These are phyloP conservation scores for Ophiostoma pallidulum DNA, from an alignment of 2,329 filamentous ascomycete species.

Conservation along the genomic window DNA sequence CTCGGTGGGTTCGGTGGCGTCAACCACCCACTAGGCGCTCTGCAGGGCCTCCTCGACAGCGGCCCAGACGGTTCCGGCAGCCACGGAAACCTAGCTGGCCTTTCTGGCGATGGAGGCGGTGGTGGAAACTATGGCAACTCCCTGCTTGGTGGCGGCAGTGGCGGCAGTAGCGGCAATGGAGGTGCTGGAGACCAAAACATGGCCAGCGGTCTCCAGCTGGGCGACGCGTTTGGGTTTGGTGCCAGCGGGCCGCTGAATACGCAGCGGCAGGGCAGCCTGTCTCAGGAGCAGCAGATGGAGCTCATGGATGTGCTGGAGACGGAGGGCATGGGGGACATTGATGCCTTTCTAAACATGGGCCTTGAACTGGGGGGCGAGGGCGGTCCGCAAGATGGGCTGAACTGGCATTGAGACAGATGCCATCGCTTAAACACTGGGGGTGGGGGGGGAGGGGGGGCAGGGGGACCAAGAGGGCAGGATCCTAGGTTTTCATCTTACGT, in stretches of 20 bases:
- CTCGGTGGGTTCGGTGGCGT: constrained; percentile 14
- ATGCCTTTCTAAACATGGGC: constrained; percentile 45
- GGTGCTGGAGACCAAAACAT: too few relatives aligned
- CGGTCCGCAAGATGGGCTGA: neutral
- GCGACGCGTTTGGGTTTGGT: constrained; percentile 11
- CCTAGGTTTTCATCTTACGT: too few relatives aligned
- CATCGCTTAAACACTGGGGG: too few relatives aligned
- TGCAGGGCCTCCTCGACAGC: constrained; percentile 9
- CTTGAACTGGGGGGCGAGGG: constrained; percentile 20
- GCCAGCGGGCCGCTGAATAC: constrained; percentile 20
- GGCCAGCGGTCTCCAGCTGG: neutral
- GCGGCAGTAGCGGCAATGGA: neutral
- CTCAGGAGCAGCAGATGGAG: constrained; percentile 72
- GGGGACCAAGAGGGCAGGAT: too few relatives aligned
- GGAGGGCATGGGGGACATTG: constrained; percentile 53
- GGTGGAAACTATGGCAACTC: constrained; percentile 17
- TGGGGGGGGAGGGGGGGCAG: too few relatives aligned
- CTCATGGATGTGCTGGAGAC: constrained; percentile 72
- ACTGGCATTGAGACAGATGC: constrained; percentile 1
- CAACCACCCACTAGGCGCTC: constrained; percentile 3
- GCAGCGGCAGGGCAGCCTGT: constrained; percentile 59
- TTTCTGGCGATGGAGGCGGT: neutral
- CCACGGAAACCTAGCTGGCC: neutral
- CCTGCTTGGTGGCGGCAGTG: constrained; percentile 15
- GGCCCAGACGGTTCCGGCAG: neutral